Conservation (phyloP, 139 green algal genomes). For the Haematococcus sp. region DNA sequence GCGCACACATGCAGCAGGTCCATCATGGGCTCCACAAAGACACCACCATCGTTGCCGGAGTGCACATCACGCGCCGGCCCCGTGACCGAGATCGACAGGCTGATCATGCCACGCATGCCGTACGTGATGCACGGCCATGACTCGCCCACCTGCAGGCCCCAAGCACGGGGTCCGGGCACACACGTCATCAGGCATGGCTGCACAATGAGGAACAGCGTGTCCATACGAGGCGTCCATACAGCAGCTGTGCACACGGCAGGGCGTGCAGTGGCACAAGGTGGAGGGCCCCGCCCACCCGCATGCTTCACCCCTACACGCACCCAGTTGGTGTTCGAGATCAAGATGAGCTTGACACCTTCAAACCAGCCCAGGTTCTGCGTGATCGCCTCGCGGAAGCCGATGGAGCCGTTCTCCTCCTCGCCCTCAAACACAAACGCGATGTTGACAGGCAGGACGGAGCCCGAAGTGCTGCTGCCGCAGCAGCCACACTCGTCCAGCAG, state of each 20-base stretch:
- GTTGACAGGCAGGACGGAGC: conserved; percentile 75
- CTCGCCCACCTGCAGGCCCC: conserved; percentile 90
- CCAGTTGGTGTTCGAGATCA: conserved; percentile 87
- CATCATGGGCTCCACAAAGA: conserved; percentile 90
- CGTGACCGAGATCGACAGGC: conserved; percentile 18
- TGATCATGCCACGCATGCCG: conserved; percentile 68
- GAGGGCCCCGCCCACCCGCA: background rate
- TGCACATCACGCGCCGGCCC: conserved; percentile 87
- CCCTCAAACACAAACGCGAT: conserved; percentile 91
- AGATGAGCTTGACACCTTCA: conserved; percentile 68
- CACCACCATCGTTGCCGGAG: conserved; percentile 92
- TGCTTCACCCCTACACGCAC: background rate
- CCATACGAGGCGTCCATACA: no score
- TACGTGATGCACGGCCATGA: conserved; percentile 92
- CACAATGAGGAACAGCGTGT: no score
- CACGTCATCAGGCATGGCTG: no score
- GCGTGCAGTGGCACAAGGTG: background rate
- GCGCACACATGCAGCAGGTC: conserved; percentile 73
- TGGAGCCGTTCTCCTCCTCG: conserved; percentile 84
- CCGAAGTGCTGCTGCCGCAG: background rate
- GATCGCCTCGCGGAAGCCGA: conserved; percentile 77
- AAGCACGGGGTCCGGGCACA: no score
- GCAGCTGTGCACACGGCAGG: conserved; percentile 3
- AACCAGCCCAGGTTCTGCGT: conserved; percentile 55
- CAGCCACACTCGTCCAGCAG: conserved; percentile 59